Percentiles rank a stretch among this genome's conserved stretches.
Evolutionary conservation across 2,329 filamentous ascomycete species (phyloP).

Genomic region (Colletotrichum sp.): DNA sequence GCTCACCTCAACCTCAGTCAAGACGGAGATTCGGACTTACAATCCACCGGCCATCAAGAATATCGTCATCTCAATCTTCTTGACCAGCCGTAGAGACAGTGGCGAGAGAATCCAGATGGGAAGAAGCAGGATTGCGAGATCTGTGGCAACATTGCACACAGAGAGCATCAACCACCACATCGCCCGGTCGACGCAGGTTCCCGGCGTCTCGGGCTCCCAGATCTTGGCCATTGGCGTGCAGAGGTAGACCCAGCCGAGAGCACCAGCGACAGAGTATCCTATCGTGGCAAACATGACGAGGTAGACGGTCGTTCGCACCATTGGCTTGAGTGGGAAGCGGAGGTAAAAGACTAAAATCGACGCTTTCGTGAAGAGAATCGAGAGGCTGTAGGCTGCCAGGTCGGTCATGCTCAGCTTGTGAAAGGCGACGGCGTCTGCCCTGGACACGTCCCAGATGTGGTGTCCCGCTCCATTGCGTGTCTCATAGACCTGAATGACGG

Average conservation of each 20-base stretch:
- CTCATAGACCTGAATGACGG: slow-evolving; percentile 12
- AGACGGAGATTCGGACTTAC: background rate
- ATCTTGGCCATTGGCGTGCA: slow-evolving; percentile 16
- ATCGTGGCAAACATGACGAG: slow-evolving; percentile 14
- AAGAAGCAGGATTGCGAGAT: slow-evolving; percentile 21
- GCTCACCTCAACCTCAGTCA: fast-evolving
- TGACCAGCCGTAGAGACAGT: background rate
- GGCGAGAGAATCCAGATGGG: slow-evolving; percentile 20
- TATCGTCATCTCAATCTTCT: slow-evolving; percentile 19
- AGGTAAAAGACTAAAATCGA: slow-evolving; percentile 26
- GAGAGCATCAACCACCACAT: slow-evolving; percentile 22
- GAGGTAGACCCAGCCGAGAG: slow-evolving; percentile 8
- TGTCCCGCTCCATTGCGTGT: slow-evolving; percentile 9
- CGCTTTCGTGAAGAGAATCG: slow-evolving; percentile 24
- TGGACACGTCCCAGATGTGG: slow-evolving; percentile 11
- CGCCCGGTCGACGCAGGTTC: slow-evolving; percentile 10
- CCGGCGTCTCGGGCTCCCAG: background rate
- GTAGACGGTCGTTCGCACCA: background rate
- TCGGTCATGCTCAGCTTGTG: slow-evolving; percentile 19
- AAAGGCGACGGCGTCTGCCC: background rate
- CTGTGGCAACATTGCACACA: slow-evolving; percentile 20
- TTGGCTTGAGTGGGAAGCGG: slow-evolving; percentile 15
- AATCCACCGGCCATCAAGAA: slow-evolving; percentile 21
- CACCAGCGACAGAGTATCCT: slow-evolving; percentile 6
- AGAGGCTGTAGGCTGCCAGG: slow-evolving; percentile 22